Conservation (phyloP, 1,284 basidiomycete species). For the Boletus smithii region DNA sequence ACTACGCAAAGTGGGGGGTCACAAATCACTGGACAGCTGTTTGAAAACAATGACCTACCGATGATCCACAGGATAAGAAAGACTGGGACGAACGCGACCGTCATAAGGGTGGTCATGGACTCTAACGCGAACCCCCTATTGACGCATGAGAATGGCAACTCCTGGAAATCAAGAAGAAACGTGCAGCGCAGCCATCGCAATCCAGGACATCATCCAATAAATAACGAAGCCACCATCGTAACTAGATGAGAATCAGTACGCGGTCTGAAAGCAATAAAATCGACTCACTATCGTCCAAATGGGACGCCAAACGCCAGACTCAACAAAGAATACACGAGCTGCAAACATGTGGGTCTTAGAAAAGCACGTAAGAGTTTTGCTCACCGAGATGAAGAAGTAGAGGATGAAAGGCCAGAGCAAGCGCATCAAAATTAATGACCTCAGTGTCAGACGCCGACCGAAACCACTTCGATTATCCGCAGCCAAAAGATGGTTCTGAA, state of each 20-base stretch:
- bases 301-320: constrained; percentile 64
- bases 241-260: constrained; percentile 12
- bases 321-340: constrained; percentile 59
- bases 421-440: constrained; percentile 56
- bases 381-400: constrained; percentile 62
- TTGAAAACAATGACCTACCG: constrained; percentile 34
- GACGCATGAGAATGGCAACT: constrained; percentile 4
- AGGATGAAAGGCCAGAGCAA: constrained; percentile 49
- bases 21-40: neutral
- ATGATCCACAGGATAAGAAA: constrained; percentile 72
- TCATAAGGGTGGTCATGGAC: constrained; percentile 55
- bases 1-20: constrained; percentile 31
- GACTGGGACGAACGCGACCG: constrained; percentile 50
- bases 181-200: constrained; percentile 57
- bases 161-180: constrained; percentile 16
- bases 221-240: constrained; percentile 66
- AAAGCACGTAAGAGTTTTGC: constrained; percentile 12
- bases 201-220: constrained; percentile 73
- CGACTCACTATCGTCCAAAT: constrained; percentile 45
- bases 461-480: constrained; percentile 44
- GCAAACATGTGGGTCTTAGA: constrained; percentile 1
- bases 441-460: constrained; percentile 46
- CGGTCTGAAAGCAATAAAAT: neutral
- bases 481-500: constrained; percentile 30
- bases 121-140: constrained; percentile 62